Base-by-base conservation (phyloP, 495 filamentous ascomycete genomes). In the Podospora comata region DNA sequence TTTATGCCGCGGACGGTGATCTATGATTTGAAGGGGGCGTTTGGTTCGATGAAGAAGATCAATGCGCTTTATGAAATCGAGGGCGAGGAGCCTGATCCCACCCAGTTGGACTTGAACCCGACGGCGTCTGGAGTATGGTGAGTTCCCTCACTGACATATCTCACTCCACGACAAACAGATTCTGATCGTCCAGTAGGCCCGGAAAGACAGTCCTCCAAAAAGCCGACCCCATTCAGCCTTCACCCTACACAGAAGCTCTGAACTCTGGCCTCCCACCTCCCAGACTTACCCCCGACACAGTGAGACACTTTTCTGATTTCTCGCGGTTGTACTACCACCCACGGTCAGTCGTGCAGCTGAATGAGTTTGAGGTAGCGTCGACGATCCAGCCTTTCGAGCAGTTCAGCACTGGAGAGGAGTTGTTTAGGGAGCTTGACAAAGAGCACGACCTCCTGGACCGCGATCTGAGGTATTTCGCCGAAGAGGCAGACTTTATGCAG, bases 291-390 rank as follows among this genome's bases (percentile, higher is more conserved):
- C 84, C 90, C 0, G 82, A 86, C 34, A 85, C 88, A 3, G 90
- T 98, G 20, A 89, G 92, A 34, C 98, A 92, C 81, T 99, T 96
- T 94, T 96, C 93, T 16, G 95, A 99, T 78, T 98, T 91, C 79
- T 93, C 91, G 70, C 87, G 92, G 30, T 84, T 96, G 16, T 98
- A 89, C 79, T 98, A 92, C 76, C 94, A 99, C 75, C 95, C 95
- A 2, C 88, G 88, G 54, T 97, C 93, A 4, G 86, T 96, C 53
- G 83, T 97, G 7, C 94, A 94, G 74, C 79, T 97, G n/a, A 90
- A 90, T 72, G 92, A 97, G 70, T 95, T 91, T 75, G 92, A 94
- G 72, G 79, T 96, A 32, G 86, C 88, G 74, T 92, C 91, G 1
- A 82, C 82, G 11, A 78, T 92, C 15, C 88, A 89, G 85, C 91